Base-by-base conservation (phyloP, 495 filamentous ascomycete species). In the Penicillium paxilli region DNA sequence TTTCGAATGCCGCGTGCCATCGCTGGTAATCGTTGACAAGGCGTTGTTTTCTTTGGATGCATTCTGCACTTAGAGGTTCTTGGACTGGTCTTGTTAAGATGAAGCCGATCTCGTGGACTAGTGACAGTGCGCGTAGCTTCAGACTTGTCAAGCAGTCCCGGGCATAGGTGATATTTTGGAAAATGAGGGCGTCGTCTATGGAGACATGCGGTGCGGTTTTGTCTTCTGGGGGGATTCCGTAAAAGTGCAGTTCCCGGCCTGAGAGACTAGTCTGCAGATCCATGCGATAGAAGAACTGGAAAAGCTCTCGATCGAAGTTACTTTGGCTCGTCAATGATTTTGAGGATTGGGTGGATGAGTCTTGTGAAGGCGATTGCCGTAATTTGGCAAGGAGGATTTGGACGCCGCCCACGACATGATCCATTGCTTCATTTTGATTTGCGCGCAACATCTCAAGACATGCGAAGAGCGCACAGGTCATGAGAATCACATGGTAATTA, bases 361-460 rank as follows among this genome's bases (percentile, higher is more conserved):
- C 22, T 24, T 23, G 24, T 19, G 16, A 40, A 17, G n/a, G n/a
- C n/a, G n/a, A n/a, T n/a, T 30, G 14, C 17, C 51, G 22, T 1
- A 21, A 22, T 37, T 28, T 11, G 19, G 47, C 24, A 21, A 23
- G 21, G 11, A 66, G 47, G 14, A 66, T 62, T 5, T 38, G 49
- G 35, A 65, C 17, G 1, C 61, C 64, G 4, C 52, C 56, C 22
- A 54, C 22, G 2, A 63, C 40, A 44, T 70, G 66, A 47, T 61
- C 52, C 16, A 68, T 37, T 0, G 67, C 65, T 22, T 56, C 57
- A n/a, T 21, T 22, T 33, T 42, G 42, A 25, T 68, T 60, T 0
- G 51, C 54, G 16, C 49, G 54, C 3, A 72, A 47, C 49, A 68
- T 63, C 22, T 72, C 69, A 0, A 72, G 42, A 24, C 60, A 67